phyloP scores from a whole-genome alignment of 495 filamentous ascomycete species.

The Aspergillus steynii region DNA sequence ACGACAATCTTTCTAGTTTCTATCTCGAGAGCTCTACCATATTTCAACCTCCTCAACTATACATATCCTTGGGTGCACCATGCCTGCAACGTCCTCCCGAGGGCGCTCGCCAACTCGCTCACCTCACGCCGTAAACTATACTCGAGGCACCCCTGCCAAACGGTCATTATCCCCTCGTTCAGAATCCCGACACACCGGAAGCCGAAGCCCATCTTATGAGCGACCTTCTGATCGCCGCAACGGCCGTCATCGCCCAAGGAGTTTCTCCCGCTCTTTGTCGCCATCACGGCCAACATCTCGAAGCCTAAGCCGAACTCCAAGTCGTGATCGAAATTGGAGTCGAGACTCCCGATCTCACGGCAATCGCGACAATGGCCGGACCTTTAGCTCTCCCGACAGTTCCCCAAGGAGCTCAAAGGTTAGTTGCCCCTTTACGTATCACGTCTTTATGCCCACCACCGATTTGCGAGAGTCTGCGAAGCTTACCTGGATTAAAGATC shows the following conservation, averaged over 20 bases:
- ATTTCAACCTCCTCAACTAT: too few relatives aligned
- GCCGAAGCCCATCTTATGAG: conserved; percentile 33
- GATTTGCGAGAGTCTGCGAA: background rate
- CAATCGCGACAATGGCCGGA: conserved; percentile 50
- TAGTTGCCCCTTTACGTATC: conserved; percentile 8
- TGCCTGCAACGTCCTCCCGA: conserved; percentile 28
- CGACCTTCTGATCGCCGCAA: conserved; percentile 35
- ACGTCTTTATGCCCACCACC: background rate
- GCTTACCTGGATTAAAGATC: conserved; percentile 56
- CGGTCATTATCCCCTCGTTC: conserved; percentile 54
- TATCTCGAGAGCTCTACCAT: too few relatives aligned
- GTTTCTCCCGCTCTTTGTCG: conserved; percentile 46
- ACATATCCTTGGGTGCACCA: conserved; percentile 9
- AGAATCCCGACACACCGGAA: conserved; percentile 33
- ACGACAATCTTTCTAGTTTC: too few relatives aligned
- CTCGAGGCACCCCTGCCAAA: conserved; percentile 36
- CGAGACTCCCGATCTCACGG: conserved; percentile 37
- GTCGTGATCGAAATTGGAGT: conserved; percentile 35
- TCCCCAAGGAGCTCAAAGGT: conserved; percentile 62
- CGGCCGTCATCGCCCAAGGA: conserved; percentile 38
- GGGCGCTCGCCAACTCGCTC: conserved; percentile 26
- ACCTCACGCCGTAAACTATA: conserved; percentile 12
- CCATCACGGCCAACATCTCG: conserved; percentile 35
- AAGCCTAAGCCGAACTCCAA: conserved; percentile 38
- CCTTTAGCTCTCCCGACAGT: conserved; percentile 40